phyloP scores from a whole-genome alignment of 306 rosid species.

The Inga leiocalycina region DNA sequence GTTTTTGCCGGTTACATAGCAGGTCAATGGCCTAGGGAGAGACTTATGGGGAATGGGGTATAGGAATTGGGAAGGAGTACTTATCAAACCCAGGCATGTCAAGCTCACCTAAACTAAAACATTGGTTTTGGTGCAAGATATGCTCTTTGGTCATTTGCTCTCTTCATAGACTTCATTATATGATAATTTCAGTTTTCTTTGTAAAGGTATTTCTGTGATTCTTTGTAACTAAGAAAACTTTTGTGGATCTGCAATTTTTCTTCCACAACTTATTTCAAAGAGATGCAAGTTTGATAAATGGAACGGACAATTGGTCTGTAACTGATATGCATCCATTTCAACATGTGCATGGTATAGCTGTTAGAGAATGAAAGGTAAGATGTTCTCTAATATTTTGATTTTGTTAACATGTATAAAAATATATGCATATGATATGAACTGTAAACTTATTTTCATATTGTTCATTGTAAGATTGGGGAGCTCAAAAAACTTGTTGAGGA shows the following conservation, averaged over 20 bases:
- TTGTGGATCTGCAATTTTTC: neutral
- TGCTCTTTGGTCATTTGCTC: neutral
- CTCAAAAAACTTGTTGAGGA: constrained; percentile 64
- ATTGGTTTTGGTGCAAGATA: neutral
- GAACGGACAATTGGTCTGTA: neutral
- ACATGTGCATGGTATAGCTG: neutral
- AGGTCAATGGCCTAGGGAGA: neutral
- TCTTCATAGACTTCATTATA: neutral
- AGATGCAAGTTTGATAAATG: neutral
- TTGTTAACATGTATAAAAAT: neutral
- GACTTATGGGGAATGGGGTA: too few relatives aligned
- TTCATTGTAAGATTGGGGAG: constrained; percentile 51
- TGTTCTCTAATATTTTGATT: neutral
- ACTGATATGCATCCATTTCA: neutral
- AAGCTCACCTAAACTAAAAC: neutral
- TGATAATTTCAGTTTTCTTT: neutral
- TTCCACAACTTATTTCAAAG: neutral
- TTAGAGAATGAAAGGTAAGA: neutral
- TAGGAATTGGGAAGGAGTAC: neutral
- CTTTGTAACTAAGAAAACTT: neutral
- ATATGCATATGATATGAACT: neutral
- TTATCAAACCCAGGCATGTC: neutral
- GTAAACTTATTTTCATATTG: neutral
- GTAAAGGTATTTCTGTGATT: neutral
- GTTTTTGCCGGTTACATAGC: neutral